Conservation (phyloP, 805 yeast species). For the Tanozyma kutaoensis region DNA sequence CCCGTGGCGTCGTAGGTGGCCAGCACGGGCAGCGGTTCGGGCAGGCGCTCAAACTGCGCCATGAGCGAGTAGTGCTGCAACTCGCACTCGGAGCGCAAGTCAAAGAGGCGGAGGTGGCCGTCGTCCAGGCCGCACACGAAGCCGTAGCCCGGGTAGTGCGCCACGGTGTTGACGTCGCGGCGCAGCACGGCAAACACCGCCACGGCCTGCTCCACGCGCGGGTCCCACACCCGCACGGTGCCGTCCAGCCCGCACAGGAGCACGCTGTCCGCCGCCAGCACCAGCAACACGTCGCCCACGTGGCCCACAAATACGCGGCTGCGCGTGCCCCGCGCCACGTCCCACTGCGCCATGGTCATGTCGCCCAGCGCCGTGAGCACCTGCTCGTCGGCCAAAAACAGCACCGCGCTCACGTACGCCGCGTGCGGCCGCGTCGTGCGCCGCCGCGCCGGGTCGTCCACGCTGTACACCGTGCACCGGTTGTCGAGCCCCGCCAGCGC, state of each 20-base stretch:
- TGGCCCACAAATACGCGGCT: slow-evolving; percentile 49
- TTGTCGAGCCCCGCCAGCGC: slow-evolving; percentile 83
- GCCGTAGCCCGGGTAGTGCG: slow-evolving; percentile 49
- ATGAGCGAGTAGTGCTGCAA: slow-evolving; percentile 33
- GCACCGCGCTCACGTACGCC: slow-evolving; percentile 68
- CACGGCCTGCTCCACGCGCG: slow-evolving; percentile 25
- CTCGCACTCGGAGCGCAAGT: slow-evolving; percentile 65
- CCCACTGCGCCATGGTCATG: slow-evolving; percentile 72
- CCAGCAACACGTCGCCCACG: slow-evolving; percentile 49
- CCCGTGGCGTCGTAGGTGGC: slow-evolving; percentile 47
- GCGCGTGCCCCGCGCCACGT: slow-evolving; percentile 44
- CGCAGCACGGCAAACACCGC: slow-evolving; percentile 42
- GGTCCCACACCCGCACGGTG: slow-evolving; percentile 53
- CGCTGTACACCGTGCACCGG: slow-evolving; percentile 54
- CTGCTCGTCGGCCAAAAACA: slow-evolving; percentile 43
- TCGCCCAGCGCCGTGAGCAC: slow-evolving; percentile 73
- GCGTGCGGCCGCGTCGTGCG: slow-evolving; percentile 48
- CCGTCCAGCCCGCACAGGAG: slow-evolving; percentile 63
- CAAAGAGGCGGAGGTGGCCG: slow-evolving; percentile 57
- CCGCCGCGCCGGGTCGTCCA: slow-evolving; percentile 1
- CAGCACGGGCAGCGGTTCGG: slow-evolving; percentile 1
- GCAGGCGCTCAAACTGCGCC: slow-evolving; percentile 3
- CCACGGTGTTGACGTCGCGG: slow-evolving; percentile 48
- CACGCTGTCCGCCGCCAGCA: slow-evolving; percentile 18
- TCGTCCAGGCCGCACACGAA: slow-evolving; percentile 74